Base-by-base conservation (phyloP, 2,329 filamentous ascomycete species). In the Cladophialophora bantiana region DNA sequence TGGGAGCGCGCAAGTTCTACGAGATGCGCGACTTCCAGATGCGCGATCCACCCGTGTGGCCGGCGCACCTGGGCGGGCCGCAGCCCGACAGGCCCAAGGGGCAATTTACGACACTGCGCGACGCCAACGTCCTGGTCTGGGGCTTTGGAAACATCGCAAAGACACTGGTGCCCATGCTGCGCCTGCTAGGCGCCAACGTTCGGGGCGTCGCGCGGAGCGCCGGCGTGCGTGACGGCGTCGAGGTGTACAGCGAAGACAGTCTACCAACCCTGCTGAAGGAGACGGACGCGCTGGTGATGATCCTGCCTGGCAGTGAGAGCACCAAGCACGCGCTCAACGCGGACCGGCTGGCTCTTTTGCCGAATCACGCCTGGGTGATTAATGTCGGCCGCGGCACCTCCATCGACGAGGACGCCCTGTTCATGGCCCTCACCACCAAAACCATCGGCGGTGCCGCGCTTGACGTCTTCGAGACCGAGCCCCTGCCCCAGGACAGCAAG, bases 391-490 rank as follows among this genome's bases (percentile, higher is more conserved):
- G 90, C 1, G 90, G 89, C 0, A 88, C 88, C 1, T 79, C 93
- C 31, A 82, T 93, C 1, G 85, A 89, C 35, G 88, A 92, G 74
- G 72, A 78, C 1, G 88, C 87, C 4, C 76, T 93, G 55, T 76
- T 91, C 32, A 80, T 85, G 15, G 79, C 81, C 0, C 76, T 90
- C 63, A 82, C 84, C 60, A 75, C 79, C 4, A 89, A 89, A 0
- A 74, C 71, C 3, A 90, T 93, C 71, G 79, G 83, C 9, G 90
- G 90, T 0, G 88, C 85, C 1, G 90, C 87, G 0, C 74, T 92
- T 26, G 90, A 93, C 79, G 90, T 93, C 0, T 93, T 89, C 74
- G 85, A 88, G 62, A 78, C 87, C 3, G 90, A 93, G 73, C 90
- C 90, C 4, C 74, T 93, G 67, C 85, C 87, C 0, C 68, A 73